Conservation (phyloP, 2,329 filamentous ascomycete species). For the Diatrype stigma region DNA sequence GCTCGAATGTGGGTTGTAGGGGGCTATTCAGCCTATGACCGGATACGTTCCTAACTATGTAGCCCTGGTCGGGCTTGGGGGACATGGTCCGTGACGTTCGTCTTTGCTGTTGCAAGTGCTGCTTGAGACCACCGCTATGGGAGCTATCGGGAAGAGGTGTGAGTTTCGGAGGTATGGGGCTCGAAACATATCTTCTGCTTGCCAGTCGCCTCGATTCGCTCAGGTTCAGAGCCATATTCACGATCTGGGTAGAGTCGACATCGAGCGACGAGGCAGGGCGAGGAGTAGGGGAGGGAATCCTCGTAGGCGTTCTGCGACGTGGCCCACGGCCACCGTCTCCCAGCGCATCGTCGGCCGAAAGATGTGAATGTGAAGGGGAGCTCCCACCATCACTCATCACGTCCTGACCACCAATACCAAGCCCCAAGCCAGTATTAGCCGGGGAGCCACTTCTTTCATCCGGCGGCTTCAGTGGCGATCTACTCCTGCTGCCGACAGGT, state of each 20-base stretch:
- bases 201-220: slow-evolving; percentile 73
- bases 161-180: slow-evolving; percentile 45
- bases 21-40: slow-evolving; percentile 39
- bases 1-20: slow-evolving; percentile 45
- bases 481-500: slow-evolving; percentile 25
- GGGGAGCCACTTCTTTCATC: slow-evolving; percentile 8
- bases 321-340: slow-evolving; percentile 11
- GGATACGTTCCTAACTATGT: slow-evolving; percentile 37
- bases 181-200: slow-evolving; percentile 52
- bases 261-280: slow-evolving; percentile 42
- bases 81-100: slow-evolving; percentile 58
- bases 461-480: slow-evolving; percentile 14
- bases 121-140: slow-evolving; percentile 56
- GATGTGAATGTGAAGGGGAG: slow-evolving; percentile 5
- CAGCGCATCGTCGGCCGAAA: neutral
- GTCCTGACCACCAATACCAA: slow-evolving; percentile 12
- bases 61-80: slow-evolving; percentile 46
- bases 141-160: slow-evolving; percentile 50
- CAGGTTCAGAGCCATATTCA: slow-evolving; percentile 84
- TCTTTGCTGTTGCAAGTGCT: slow-evolving; percentile 70
- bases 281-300: slow-evolving; percentile 15
- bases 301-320: slow-evolving; percentile 1
- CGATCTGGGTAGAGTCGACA: slow-evolving; percentile 81
- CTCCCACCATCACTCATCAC: slow-evolving; percentile 9
- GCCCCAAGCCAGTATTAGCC: slow-evolving; percentile 4